A percentile compares a stretch with the other conserved stretches of the same genome.
These are phyloP conservation scores for Xylaria curta DNA, from an alignment of 495 filamentous ascomycete genomes.

Conservation along the genomic window DNA sequence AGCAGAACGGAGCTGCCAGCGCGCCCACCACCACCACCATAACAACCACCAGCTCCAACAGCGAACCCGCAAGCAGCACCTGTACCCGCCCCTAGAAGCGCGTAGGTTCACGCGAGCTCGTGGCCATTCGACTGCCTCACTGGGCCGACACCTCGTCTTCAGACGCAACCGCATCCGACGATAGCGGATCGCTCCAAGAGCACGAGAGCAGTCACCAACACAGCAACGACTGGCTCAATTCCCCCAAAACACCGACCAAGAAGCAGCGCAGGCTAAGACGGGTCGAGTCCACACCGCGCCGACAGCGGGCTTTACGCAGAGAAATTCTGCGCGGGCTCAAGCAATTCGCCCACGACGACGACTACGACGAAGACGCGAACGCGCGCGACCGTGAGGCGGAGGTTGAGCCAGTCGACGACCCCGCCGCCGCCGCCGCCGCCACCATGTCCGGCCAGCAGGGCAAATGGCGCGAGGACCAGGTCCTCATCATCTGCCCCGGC, in stretches of 20 bases:
- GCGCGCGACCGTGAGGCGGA: not conserved
- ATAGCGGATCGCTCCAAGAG: constrained; percentile 2
- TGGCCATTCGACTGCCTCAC: constrained; percentile 15
- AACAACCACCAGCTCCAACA: not conserved
- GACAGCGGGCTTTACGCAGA: constrained; percentile 23
- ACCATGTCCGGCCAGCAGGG: constrained; percentile 54
- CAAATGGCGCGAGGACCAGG: constrained; percentile 62
- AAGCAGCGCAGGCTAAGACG: not conserved
- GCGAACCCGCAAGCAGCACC: constrained; percentile 20
- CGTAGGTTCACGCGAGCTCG: constrained; percentile 28
- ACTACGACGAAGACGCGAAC: not conserved
- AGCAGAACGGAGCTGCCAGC: no score
- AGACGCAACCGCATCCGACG: constrained; percentile 14
- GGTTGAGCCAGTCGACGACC: not conserved
- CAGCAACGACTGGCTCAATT: not conserved
- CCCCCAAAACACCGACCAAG: not conserved
- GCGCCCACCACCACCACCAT: not conserved
- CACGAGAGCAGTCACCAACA: not conserved
- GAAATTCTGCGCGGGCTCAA: constrained; percentile 17
- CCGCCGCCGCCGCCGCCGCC: constrained; percentile 32
- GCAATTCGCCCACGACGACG: not conserved
- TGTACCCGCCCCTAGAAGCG: constrained; percentile 20
- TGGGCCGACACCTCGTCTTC: constrained; percentile 23
- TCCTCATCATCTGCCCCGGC: constrained; percentile 86
- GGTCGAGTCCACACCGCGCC: constrained; percentile 16